phyloP scores from a whole-genome alignment of 257 asterid species.

The Salvia splendens region DNA sequence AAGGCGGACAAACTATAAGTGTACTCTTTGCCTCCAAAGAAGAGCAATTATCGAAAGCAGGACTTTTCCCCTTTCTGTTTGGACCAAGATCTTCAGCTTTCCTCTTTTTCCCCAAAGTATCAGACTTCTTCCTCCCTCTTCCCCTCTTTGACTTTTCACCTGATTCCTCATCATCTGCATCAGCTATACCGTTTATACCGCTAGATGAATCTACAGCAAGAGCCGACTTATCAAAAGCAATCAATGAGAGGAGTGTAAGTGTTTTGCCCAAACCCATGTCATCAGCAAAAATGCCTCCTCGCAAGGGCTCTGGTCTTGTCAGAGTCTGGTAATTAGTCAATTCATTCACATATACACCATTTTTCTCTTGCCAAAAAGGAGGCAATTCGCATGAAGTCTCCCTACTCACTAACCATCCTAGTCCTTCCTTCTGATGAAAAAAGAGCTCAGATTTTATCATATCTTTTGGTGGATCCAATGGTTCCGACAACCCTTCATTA shows the following conservation, averaged over 20 bases:
- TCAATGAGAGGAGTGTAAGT: slow-evolving; percentile 72
- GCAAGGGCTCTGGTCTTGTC: slow-evolving; percentile 67
- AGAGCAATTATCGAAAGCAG: slow-evolving; percentile 28
- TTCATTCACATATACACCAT: slow-evolving; percentile 57
- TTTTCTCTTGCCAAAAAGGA: slow-evolving; percentile 73
- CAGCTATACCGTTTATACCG: slow-evolving; percentile 30
- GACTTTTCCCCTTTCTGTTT: slow-evolving; percentile 40
- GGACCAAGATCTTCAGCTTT: slow-evolving; percentile 35
- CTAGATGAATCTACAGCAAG: slow-evolving; percentile 31
- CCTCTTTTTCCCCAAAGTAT: slow-evolving; percentile 36
- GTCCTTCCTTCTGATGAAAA: slow-evolving; percentile 75
- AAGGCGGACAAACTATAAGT: slow-evolving; percentile 72
- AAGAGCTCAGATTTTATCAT: slow-evolving; percentile 62
- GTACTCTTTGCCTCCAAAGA: slow-evolving; percentile 45
- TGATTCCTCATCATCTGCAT: slow-evolving; percentile 36
- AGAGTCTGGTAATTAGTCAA: slow-evolving; percentile 61
- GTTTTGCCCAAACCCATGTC: slow-evolving; percentile 95
- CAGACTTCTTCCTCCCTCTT: slow-evolving; percentile 39
- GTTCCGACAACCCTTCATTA: slow-evolving; percentile 45
- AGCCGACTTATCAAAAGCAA: slow-evolving; percentile 63
- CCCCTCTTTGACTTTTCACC: slow-evolving; percentile 47
- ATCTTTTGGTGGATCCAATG: slow-evolving; percentile 70
- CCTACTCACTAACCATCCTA: slow-evolving; percentile 76
- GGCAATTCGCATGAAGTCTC: slow-evolving; percentile 72
- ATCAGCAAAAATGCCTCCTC: slow-evolving; percentile 89